Evolutionary conservation across 2,329 filamentous ascomycete genomes (phyloP), one percentile per base, ranked within the genome.

Genomic region (Stylonectria norvegica): DNA sequence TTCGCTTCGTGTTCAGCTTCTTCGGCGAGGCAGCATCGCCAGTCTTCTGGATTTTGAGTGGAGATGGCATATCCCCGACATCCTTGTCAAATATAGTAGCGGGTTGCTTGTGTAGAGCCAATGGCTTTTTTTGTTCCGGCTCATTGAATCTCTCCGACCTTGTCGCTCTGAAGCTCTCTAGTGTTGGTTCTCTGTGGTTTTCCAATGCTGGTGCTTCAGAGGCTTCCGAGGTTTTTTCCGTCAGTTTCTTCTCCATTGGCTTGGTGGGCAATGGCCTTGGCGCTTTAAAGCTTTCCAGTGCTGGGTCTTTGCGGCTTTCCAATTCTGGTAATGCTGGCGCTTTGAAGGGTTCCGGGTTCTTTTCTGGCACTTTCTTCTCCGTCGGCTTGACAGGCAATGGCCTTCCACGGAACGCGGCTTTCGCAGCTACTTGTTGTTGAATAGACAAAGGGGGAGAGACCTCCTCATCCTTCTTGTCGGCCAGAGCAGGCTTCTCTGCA

Each of bases 1-100:
- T 72, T 38, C 78, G 69, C 58, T 77, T 82, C 58, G 73, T 60
- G 50, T 81, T 72, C 15, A 82, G 63, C 52, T 82, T 80, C 42
- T 68, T 71, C 1, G 81, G 79, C 12, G 79, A 79, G 4, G 70
- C 47, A 19, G 64, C 64, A 15, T 59, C 56, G 3, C 56, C 52
- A 5, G 58, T 56, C 45, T 60, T 59, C 19, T 62, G 56, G 2
- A 57, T 48, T 19, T 42, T 56, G 7, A 56, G 34, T 2, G 62
- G 55, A 12, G 56, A 56, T n/a, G 53, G 41, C 15, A 35, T 48
- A 31, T 62, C 50, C 33, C 58, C 49, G 12, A 44, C 48, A 5
- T 52, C 49, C 28, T 58, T 57, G n/a, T 57, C 55, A 10, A 51
- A 38, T 14, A 38, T 49, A 3, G 44, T 42, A 5, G n/a, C n/a